Base-by-base conservation (phyloP, 2,329 filamentous ascomycete genomes). In the Cladosporium austrohemisphaericum region DNA sequence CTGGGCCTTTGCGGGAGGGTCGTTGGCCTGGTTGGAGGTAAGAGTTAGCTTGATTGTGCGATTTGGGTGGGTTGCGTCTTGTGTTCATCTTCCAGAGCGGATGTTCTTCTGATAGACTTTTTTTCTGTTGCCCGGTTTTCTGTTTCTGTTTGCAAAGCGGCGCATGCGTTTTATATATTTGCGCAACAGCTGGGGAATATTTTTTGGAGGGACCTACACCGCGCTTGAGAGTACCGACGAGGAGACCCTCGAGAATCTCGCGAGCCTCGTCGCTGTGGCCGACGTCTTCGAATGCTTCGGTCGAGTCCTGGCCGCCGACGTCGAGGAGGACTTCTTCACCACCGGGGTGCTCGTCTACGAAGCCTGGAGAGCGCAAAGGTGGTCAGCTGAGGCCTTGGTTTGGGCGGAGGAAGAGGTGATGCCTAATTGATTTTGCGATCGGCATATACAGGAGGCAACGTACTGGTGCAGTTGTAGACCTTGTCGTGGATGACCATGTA, bases 251-350 rank as follows among this genome's bases (percentile, higher is more conserved):
- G 51, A 98, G 83, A 60, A 95, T 92, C 77, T 97, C 92, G 60
- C 93, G 86, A 60, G 93, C 93, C 79, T 98, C 93, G 72, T 98
- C 93, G 65, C 88, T 94, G 85, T 98, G 93, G 67, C 93, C 93
- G 65, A 98, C 93, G 73, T 98, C 93, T 77, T 98, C 93, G 69
- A 98, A 98, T 55, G 93, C 92, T 76, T 97, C 93, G 63, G 92
- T 95, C 65, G 88, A 86, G 72, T 98, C 93, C 76, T 95, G 91
- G 61, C 93, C 93, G 65, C 79, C 93, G 57, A 97, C 91, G 62
- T 98, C 93, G 61, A 98, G 85, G 56, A 98, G 77, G 62, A 98
- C 93, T 77, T 98, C 93, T 76, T 98, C 93, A 76, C 93, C 93
- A 77, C 93, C 93, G 64, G 93, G 97, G 66, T 57, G 31, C 83